A percentile compares a stretch with the other conserved stretches of the same genome.
Conservation (phyloP, 2,329 filamentous ascomycete genomes). For the Cladosporium sp. region DNA sequence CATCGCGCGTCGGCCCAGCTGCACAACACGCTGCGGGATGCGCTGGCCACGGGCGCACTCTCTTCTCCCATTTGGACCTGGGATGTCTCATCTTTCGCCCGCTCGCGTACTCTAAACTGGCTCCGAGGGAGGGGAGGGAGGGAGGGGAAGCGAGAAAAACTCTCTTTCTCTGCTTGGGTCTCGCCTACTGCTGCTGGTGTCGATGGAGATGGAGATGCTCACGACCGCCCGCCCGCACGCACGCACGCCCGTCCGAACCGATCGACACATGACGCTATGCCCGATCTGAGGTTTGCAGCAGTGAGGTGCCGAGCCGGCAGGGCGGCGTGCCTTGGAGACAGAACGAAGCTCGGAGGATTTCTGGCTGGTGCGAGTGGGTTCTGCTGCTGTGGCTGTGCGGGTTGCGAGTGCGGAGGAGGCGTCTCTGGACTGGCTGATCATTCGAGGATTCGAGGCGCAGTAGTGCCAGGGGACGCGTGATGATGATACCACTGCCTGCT, state of each 20-base stretch:
- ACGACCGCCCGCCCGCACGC: too few species aligned
- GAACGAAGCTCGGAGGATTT: background rate
- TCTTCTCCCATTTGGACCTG: background rate
- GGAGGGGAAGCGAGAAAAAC: background rate
- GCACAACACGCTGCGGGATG: background rate
- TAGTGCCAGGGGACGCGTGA: background rate
- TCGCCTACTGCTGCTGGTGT: too few species aligned
- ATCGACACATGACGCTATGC: background rate
- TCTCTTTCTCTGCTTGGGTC: background rate
- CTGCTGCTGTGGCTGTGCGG: background rate
- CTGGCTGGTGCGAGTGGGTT: background rate
- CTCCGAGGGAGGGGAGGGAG: background rate
- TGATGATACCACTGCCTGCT: background rate
- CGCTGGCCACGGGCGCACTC: background rate
- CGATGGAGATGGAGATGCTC: background rate
- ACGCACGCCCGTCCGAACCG: background rate
- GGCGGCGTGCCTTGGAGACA: background rate
- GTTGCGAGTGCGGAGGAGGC: background rate
- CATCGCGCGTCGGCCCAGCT: conserved; percentile 1
- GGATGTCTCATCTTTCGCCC: background rate
- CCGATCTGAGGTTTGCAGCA: background rate
- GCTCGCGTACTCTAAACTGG: background rate
- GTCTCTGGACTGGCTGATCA: background rate
- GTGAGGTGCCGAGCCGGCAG: background rate
- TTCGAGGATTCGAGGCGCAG: background rate